Percentiles rank a stretch among this genome's conserved stretches.
phyloP scores from a whole-genome alignment of 805 yeast genomes.

The Lipomyces lipofer region DNA sequence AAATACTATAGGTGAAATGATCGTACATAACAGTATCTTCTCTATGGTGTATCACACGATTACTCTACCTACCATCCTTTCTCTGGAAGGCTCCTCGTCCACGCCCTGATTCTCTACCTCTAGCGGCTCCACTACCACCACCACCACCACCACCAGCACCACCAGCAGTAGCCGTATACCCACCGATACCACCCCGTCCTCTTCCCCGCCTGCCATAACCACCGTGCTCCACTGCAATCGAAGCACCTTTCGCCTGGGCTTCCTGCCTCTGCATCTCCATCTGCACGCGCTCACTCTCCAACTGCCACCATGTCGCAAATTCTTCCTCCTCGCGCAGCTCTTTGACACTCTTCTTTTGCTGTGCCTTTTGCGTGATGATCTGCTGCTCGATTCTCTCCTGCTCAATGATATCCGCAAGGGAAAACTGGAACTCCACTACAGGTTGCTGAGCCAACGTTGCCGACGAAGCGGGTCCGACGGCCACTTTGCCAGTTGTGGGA shows the following conservation, averaged over 20 bases:
- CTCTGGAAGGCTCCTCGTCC: too few species aligned
- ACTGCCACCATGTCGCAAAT: slow-evolving; percentile 86
- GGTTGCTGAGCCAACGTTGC: slow-evolving; percentile 5
- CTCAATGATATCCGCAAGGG: slow-evolving; percentile 33
- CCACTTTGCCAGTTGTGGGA: too few species aligned
- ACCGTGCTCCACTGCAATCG: not conserved
- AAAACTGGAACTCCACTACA: slow-evolving; percentile 13
- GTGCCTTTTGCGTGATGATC: slow-evolving; percentile 38
- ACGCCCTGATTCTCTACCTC: too few species aligned
- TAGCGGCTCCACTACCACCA: not conserved
- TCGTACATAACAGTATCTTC: too few species aligned
- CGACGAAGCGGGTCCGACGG: too few species aligned
- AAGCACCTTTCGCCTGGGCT: not conserved
- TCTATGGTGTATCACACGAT: too few species aligned
- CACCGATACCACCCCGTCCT: not conserved
- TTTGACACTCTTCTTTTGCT: slow-evolving; percentile 49
- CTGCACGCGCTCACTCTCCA: slow-evolving; percentile 53
- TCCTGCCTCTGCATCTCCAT: slow-evolving; percentile 21
- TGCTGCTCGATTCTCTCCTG: slow-evolving; percentile 46
- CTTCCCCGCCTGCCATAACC: slow-evolving; percentile 1
- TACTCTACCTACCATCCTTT: too few species aligned
- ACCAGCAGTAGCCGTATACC: not conserved
- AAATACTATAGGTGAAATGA: too few species aligned
- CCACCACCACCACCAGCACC: not conserved
- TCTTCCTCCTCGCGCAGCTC: slow-evolving; percentile 81